Evolutionary conservation across 192 early-diverging fungal species (phyloP).

Genomic region (Podila minutissima): DNA sequence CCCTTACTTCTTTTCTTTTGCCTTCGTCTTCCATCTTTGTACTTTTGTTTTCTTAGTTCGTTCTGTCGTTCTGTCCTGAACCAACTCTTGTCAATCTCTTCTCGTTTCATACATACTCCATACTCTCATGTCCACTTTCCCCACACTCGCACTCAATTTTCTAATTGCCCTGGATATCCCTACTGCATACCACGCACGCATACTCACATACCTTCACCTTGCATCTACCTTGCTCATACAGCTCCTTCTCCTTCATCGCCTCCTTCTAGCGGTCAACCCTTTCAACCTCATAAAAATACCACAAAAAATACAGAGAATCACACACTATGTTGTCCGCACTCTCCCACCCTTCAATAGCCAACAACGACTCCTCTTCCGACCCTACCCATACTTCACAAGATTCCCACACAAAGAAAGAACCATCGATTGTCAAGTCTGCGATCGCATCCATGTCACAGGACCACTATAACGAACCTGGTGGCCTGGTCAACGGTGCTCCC

Average conservation of each 20-base stretch:
- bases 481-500: not conserved
- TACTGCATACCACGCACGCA: too few species aligned
- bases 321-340: slow-evolving; percentile 23
- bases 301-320: not conserved
- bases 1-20: not conserved
- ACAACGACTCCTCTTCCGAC: slow-evolving; percentile 1
- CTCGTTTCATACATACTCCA: too few species aligned
- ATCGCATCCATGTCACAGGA: not conserved
- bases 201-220: not conserved
- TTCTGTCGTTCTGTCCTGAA: too few species aligned
- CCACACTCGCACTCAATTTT: too few species aligned
- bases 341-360: slow-evolving; percentile 32
- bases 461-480: slow-evolving; percentile 13
- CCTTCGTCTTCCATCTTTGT: not conserved
- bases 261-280: not conserved
- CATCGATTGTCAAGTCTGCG: not conserved
- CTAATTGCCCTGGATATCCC: too few species aligned
- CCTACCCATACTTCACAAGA: not conserved
- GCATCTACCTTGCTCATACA: not conserved
- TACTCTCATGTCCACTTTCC: too few species aligned
- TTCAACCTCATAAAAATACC: too few species aligned
- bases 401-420: not conserved
- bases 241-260: not conserved
- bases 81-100: too few species aligned
- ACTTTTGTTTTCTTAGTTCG: not conserved